These are phyloP conservation scores for Pugionium cornutum DNA, from an alignment of 345 rosid genomes.

Conservation along the genomic window DNA sequence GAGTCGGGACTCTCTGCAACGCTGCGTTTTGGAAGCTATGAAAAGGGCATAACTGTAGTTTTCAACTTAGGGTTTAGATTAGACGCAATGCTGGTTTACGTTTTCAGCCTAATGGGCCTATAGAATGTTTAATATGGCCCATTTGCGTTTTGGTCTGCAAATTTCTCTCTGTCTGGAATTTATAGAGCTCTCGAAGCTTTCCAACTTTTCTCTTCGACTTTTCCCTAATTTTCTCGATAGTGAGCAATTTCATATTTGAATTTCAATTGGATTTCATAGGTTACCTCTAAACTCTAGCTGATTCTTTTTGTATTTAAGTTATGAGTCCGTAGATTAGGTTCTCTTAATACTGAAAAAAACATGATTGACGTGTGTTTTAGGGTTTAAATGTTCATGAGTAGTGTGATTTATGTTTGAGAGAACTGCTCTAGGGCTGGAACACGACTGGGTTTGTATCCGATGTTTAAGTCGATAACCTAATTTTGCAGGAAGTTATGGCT, in stretches of 20 bases:
- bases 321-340: slow-evolving; percentile 11
- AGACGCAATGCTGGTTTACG: background rate
- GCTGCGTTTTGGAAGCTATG: slow-evolving; percentile 1
- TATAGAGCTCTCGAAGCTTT: slow-evolving; percentile 25
- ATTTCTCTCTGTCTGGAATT: background rate
- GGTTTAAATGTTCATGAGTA: background rate
- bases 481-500: slow-evolving; percentile 47
- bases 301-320: background rate
- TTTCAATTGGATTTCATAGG: background rate
- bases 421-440: background rate
- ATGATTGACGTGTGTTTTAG: slow-evolving; percentile 5
- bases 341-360: background rate
- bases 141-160: background rate
- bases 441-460: background rate
- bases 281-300: slow-evolving; percentile 4
- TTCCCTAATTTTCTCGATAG: background rate
- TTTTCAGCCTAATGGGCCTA: slow-evolving; percentile 4
- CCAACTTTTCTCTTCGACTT: slow-evolving; percentile 5
- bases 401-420: background rate
- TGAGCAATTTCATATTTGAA: background rate
- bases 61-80: background rate
- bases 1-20: background rate
- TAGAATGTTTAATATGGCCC: slow-evolving; percentile 10
- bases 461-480: slow-evolving; percentile 3
- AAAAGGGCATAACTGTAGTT: background rate